A percentile compares a stretch with the other conserved stretches of the same genome.
phyloP scores from a whole-genome alignment of 1,139 yeast species.

The Suhomyces ambrosiae region DNA sequence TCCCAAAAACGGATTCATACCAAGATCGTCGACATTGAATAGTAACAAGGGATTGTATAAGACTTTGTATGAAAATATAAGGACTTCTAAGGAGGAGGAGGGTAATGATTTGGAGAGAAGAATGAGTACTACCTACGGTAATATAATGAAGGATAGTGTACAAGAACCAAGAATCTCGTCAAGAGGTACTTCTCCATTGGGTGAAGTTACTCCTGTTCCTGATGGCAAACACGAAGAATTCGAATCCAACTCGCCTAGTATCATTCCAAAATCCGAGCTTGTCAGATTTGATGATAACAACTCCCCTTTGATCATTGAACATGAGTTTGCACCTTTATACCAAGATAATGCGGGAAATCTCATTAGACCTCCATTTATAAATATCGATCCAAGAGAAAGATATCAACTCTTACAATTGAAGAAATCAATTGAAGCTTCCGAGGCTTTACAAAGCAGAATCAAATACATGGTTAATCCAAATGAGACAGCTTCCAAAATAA shows the following conservation, averaged over 20 bases:
- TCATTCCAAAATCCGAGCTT: neutral
- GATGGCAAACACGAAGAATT: neutral
- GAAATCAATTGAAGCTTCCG: constrained; percentile 40
- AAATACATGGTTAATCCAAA: constrained; percentile 46
- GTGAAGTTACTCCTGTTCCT: constrained; percentile 8
- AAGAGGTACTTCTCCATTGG: constrained; percentile 16
- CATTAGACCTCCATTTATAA: constrained; percentile 50
- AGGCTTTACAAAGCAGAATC: constrained; percentile 33
- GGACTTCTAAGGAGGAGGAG: constrained; percentile 28
- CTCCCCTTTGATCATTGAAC: constrained; percentile 21
- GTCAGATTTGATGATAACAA: constrained; percentile 6
- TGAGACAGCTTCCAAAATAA: constrained; percentile 33
- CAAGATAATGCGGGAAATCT: constrained; percentile 41
- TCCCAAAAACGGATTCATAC: constrained; percentile 25
- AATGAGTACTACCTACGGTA: constrained; percentile 28
- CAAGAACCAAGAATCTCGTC: constrained; percentile 4
- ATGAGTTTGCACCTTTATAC: constrained; percentile 38
- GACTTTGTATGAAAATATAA: constrained; percentile 26
- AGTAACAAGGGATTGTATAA: constrained; percentile 29
- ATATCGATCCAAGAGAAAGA: constrained; percentile 48
- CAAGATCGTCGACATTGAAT: constrained; percentile 30
- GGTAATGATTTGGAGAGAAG: constrained; percentile 36
- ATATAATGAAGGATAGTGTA: constrained; percentile 23
- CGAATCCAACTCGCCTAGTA: constrained; percentile 1
- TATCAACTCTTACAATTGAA: constrained; percentile 46